Conservation (phyloP, 257 asterid species). For the Fraxinus quadrangulata region DNA sequence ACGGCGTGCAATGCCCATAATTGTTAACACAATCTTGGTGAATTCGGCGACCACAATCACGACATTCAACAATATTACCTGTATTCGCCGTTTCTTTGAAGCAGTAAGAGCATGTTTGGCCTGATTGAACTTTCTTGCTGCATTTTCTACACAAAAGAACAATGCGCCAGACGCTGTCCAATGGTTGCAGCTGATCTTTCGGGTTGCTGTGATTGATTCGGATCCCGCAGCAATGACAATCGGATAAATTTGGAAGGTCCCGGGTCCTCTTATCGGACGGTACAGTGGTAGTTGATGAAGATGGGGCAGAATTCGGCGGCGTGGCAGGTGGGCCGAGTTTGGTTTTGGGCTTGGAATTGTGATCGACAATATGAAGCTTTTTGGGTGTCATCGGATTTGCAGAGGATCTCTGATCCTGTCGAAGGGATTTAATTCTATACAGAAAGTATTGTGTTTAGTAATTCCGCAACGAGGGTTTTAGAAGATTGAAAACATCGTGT, state of each 20-base stretch:
- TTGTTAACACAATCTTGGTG: constrained; percentile 59
- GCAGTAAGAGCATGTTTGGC: constrained; percentile 72
- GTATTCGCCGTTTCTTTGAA: constrained; percentile 45
- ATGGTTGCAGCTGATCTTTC: constrained; percentile 64
- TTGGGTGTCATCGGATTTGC: constrained; percentile 33
- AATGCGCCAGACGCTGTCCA: constrained; percentile 86
- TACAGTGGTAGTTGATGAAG: constrained; percentile 37
- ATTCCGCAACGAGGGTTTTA: not conserved
- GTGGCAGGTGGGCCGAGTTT: constrained; percentile 20
- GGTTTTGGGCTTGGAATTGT: constrained; percentile 26
- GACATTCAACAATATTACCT: constrained; percentile 48
- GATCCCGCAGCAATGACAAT: constrained; percentile 75
- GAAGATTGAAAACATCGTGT: not conserved
- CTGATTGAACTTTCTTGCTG: constrained; percentile 43
- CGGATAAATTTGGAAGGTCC: constrained; percentile 72
- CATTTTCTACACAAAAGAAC: constrained; percentile 78
- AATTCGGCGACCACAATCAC: constrained; percentile 51
- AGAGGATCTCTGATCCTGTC: not conserved
- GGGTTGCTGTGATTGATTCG: constrained; percentile 64
- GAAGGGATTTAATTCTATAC: not conserved
- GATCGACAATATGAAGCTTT: constrained; percentile 41
- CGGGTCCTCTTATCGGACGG: constrained; percentile 58
- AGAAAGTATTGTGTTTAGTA: not conserved
- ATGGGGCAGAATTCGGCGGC: constrained; percentile 36
- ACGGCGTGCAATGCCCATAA: constrained; percentile 58